A percentile compares a stretch with the other conserved stretches of the same genome.
phyloP scores from a whole-genome alignment of 371 early-diverging fungal species.

The Mucor saturninus region DNA sequence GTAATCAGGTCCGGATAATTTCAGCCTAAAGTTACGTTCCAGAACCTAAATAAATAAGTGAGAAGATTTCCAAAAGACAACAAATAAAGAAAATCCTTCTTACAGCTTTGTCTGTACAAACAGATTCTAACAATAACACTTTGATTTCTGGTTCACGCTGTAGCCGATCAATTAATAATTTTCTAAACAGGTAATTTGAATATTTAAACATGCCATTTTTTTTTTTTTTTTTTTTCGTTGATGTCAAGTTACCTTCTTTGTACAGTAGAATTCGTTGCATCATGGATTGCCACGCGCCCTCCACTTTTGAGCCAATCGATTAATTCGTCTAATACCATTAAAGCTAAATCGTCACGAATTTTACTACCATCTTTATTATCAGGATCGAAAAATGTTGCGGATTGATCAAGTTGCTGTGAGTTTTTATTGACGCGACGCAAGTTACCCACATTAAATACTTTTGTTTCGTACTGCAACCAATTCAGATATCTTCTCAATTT shows the following conservation, averaged over 20 bases:
- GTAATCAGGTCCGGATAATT: constrained; percentile 86
- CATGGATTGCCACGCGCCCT: constrained; percentile 86
- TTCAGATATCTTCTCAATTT: constrained; percentile 80
- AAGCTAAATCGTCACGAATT: constrained; percentile 75
- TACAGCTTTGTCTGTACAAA: constrained; percentile 73
- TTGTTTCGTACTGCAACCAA: constrained; percentile 72
- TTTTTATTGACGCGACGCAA: constrained; percentile 65
- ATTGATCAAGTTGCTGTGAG: constrained; percentile 52
- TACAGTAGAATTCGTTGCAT: constrained; percentile 87
- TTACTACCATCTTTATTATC: constrained; percentile 70
- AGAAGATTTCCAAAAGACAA: too few species aligned
- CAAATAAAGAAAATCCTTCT: constrained; percentile 6
- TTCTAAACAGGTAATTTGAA: constrained; percentile 29
- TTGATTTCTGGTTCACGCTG: constrained; percentile 59
- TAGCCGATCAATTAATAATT: constrained; percentile 66
- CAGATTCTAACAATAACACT: constrained; percentile 69
- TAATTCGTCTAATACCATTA: constrained; percentile 82
- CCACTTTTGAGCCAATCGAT: constrained; percentile 73
- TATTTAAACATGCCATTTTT: not conserved
- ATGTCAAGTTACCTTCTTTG: constrained; percentile 61
- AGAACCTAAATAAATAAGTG: constrained; percentile 46
- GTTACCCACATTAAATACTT: constrained; percentile 89
- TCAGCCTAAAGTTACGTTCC: constrained; percentile 80
- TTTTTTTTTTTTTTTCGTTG: not conserved
- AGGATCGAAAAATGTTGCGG: constrained; percentile 78